Percentiles rank a stretch among this genome's conserved stretches.
phyloP scores from a whole-genome alignment of 2,329 filamentous ascomycete genomes.

The Zasmidium angulare region DNA sequence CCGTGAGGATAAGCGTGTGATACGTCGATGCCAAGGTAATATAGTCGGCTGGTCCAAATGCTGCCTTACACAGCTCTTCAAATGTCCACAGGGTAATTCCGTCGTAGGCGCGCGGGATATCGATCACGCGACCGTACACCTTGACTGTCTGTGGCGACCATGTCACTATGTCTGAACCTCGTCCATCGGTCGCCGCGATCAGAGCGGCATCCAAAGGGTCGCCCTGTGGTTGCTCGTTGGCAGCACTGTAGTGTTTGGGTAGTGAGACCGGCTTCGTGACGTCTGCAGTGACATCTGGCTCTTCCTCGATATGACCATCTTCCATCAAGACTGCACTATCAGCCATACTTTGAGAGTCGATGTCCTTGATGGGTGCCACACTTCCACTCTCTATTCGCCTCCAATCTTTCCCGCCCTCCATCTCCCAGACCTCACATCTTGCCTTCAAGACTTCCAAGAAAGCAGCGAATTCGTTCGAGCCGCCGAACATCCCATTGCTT shows the following conservation, averaged over 20 bases:
- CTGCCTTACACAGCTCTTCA: conserved; percentile 61
- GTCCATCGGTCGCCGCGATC: conserved; percentile 18
- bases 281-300: neutral
- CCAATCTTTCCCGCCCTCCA: conserved; percentile 72
- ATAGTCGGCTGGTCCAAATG: conserved; percentile 78
- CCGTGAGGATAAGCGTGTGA: conserved; percentile 73
- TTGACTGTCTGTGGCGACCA: conserved; percentile 49
- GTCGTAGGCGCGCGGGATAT: conserved; percentile 57
- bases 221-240: neutral
- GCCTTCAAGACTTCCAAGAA: conserved; percentile 76
- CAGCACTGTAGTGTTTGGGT: conserved; percentile 21
- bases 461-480: conserved; percentile 69
- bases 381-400: conserved; percentile 56
- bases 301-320: conserved; percentile 4
- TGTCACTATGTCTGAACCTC: conserved; percentile 9
- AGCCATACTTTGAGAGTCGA: conserved; percentile 22
- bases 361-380: conserved; percentile 21
- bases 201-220: conserved; percentile 17
- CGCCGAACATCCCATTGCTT: conserved; percentile 54
- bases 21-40: conserved; percentile 77
- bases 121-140: conserved; percentile 65
- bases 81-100: conserved; percentile 68
- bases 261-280: conserved; percentile 7
- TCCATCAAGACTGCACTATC: conserved; percentile 6
- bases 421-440: conserved; percentile 80